These are phyloP conservation scores for Beta lomatogona DNA, from an alignment of 179 eudicot genomes.

Conservation along the genomic window DNA sequence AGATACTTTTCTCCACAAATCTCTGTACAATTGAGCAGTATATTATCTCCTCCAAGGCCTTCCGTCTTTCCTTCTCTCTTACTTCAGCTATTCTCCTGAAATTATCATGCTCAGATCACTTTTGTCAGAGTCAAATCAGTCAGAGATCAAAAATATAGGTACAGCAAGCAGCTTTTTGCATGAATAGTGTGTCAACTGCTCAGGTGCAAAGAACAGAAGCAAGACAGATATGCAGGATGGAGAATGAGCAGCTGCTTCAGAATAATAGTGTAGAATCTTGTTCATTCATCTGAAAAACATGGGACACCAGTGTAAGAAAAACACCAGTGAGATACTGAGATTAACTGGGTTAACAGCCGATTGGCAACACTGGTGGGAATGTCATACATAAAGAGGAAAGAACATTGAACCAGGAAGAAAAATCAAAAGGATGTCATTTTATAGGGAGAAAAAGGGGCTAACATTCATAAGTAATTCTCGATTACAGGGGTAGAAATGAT, in stretches of 20 bases:
- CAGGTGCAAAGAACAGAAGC: conserved; percentile 10
- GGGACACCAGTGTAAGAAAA: neutral
- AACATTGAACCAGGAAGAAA: neutral
- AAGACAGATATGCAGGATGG: neutral
- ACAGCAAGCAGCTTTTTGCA: conserved; percentile 9
- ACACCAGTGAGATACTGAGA: neutral
- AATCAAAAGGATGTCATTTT: neutral
- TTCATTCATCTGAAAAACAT: neutral
- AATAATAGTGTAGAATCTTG: neutral
- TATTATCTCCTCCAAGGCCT: conserved; percentile 74
- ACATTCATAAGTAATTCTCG: no score
- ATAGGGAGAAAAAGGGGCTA: no score
- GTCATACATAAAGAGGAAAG: no score
- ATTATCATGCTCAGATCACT: conserved; percentile 19
- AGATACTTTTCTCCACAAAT: conserved; percentile 65
- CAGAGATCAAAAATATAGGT: neutral
- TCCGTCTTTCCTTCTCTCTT: conserved; percentile 76
- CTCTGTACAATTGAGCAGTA: conserved; percentile 80
- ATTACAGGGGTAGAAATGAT: no score
- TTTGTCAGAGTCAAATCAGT: neutral
- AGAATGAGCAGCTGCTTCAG: neutral
- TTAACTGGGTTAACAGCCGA: neutral
- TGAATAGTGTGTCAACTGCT: neutral
- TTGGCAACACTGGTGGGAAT: no score
- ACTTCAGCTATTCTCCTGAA: conserved; percentile 98